Percentiles rank a stretch among this genome's conserved stretches.
Evolutionary conservation across 208 protist species (phyloP).

Genomic region (Trypanosoma platydactyli): DNA sequence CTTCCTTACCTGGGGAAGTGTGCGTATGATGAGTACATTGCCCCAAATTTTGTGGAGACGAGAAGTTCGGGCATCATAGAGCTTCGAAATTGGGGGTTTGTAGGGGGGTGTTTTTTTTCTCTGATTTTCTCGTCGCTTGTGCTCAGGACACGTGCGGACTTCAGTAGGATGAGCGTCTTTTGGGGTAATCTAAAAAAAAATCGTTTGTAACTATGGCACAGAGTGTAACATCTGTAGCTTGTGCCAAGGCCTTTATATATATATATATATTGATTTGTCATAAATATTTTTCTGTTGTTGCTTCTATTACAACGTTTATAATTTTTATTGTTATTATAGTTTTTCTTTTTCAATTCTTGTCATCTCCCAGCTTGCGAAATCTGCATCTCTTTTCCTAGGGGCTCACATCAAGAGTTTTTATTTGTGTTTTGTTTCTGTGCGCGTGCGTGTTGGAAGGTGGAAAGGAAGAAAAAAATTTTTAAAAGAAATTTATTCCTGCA

Average conservation of each 20-base stretch:
- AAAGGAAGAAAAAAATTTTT: not conserved
- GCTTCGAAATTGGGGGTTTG: conserved; percentile 79
- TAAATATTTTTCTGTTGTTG: too few species aligned
- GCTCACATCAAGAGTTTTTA: not conserved
- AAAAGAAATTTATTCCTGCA: not conserved
- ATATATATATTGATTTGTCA: too few species aligned
- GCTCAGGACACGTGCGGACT: conserved; percentile 54
- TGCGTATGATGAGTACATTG: conserved; percentile 81
- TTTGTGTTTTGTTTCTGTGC: not conserved
- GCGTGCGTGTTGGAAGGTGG: not conserved
- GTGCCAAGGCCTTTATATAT: too few species aligned
- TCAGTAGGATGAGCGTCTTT: conserved; percentile 39
- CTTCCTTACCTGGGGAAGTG: conserved; percentile 70
- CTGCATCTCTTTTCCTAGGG: not conserved
- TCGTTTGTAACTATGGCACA: conserved; percentile 8
- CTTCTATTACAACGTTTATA: too few species aligned
- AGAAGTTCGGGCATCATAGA: conserved; percentile 52
- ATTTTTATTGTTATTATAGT: too few species aligned
- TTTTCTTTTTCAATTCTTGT: not conserved
- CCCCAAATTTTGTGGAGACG: conserved; percentile 55
- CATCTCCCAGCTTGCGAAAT: not conserved
- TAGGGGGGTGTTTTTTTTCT: conserved; percentile 81
- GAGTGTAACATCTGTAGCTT: not conserved
- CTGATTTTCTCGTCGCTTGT: conserved; percentile 73
- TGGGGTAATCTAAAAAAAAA: conserved; percentile 37